phyloP scores from a whole-genome alignment of 305 asterid genomes.

The Plantago coronopus region DNA sequence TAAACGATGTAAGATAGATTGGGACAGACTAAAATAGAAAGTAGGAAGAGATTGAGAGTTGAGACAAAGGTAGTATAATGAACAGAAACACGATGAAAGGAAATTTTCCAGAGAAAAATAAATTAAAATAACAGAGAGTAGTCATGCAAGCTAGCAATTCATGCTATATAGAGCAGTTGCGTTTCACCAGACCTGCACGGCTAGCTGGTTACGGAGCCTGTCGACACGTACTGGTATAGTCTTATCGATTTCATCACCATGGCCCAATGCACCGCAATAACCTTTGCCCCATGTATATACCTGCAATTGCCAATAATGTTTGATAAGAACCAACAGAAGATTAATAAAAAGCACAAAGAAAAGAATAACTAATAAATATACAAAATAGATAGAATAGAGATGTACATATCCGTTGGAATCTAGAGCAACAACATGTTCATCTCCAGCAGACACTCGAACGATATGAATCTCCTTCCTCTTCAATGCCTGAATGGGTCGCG shows the following conservation, averaged over 20 bases:
- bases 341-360: not conserved
- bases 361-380: not conserved
- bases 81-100: not conserved
- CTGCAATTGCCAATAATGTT: constrained; percentile 28
- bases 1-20: no score
- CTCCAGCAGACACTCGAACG: constrained; percentile 73
- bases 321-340: not conserved
- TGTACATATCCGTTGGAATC: constrained; percentile 74
- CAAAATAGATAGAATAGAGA: constrained; percentile 5
- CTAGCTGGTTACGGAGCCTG: constrained; percentile 50
- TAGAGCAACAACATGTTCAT: constrained; percentile 84
- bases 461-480: constrained; percentile 59
- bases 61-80: no score
- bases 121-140: not conserved
- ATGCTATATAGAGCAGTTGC: constrained; percentile 5
- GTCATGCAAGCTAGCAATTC: not conserved
- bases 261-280: constrained; percentile 85
- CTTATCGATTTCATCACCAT: constrained; percentile 76
- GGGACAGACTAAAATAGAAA: no score
- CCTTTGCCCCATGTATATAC: constrained; percentile 94
- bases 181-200: constrained; percentile 57
- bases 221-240: constrained; percentile 54
- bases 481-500: constrained; percentile 53
- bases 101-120: not conserved
- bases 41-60: no score